A percentile compares a stretch with the other conserved stretches of the same genome.
Conservation (phyloP, 2,329 filamentous ascomycete species). For the Neoascochyta sp. region DNA sequence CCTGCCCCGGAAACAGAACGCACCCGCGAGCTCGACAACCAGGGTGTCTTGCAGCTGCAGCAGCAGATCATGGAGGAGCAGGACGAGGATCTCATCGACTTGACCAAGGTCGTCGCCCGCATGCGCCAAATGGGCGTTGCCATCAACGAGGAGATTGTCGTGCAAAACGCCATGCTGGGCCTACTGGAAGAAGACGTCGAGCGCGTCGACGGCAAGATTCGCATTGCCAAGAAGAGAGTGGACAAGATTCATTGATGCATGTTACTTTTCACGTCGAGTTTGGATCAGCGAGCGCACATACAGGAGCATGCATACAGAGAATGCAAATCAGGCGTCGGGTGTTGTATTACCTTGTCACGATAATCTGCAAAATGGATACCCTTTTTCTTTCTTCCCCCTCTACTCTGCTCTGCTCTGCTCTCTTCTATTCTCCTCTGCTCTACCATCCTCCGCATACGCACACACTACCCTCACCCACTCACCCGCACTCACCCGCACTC, state of each 20-base stretch:
- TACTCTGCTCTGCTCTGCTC: too few relatives aligned
- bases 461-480: too few relatives aligned
- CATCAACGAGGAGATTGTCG: constrained; percentile 69
- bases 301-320: too few relatives aligned
- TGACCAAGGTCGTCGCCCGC: constrained; percentile 65
- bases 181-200: constrained; percentile 64
- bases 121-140: constrained; percentile 75
- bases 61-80: constrained; percentile 70
- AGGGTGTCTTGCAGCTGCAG: constrained; percentile 70
- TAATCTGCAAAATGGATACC: too few relatives aligned
- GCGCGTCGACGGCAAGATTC: constrained; percentile 64
- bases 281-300: too few relatives aligned
- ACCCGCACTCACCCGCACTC: too few relatives aligned
- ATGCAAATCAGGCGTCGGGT: too few relatives aligned
- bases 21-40: constrained; percentile 73
- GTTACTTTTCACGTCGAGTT: too few relatives aligned
- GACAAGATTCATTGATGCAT: constrained; percentile 58
- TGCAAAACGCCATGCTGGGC: constrained; percentile 63
- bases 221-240: constrained; percentile 69
- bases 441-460: too few relatives aligned
- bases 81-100: constrained; percentile 65
- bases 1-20: constrained; percentile 71
- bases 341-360: too few relatives aligned
- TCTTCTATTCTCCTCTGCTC: too few relatives aligned
- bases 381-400: too few relatives aligned